Evolutionary conservation across 2,329 filamentous ascomycete species (phyloP).

Genomic region (Septoria linicola): DNA sequence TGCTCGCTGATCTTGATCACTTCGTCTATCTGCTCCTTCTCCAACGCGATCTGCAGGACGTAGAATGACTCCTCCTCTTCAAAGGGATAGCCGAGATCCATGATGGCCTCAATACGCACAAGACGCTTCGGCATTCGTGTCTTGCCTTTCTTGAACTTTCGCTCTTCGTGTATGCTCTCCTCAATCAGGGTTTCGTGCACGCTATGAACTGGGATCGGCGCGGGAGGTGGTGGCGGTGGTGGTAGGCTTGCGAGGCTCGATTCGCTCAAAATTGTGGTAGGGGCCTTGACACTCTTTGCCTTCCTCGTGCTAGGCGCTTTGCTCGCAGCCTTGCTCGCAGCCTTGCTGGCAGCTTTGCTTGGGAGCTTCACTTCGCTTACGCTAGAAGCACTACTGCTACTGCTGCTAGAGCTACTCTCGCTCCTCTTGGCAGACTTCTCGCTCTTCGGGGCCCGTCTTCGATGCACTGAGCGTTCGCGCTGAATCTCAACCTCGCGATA

Average conservation of each 20-base stretch:
- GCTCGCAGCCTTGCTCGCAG: conserved; percentile 15
- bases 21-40: conserved; percentile 88
- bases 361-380: conserved; percentile 22
- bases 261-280: conserved; percentile 26
- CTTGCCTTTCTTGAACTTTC: conserved; percentile 66
- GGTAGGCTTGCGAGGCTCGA: conserved; percentile 21
- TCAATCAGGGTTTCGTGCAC: conserved; percentile 26
- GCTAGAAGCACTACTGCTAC: conserved; percentile 29
- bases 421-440: conserved; percentile 22
- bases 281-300: conserved; percentile 22
- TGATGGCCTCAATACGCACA: conserved; percentile 75
- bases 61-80: conserved; percentile 83
- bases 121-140: conserved; percentile 81
- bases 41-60: conserved; percentile 78
- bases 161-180: conserved; percentile 28
- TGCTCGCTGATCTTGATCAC: conserved; percentile 79
- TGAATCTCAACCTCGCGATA: conserved; percentile 52
- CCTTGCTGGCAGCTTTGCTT: conserved; percentile 14
- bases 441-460: conserved; percentile 28
- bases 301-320: conserved; percentile 24
- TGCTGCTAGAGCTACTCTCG: conserved; percentile 18
- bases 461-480: conserved; percentile 45
- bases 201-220: conserved; percentile 13
- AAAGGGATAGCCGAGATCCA: conserved; percentile 82
- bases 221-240: conserved; percentile 17